phyloP scores from a whole-genome alignment of 768 basidiomycete genomes.

The Boletellus sp. region DNA sequence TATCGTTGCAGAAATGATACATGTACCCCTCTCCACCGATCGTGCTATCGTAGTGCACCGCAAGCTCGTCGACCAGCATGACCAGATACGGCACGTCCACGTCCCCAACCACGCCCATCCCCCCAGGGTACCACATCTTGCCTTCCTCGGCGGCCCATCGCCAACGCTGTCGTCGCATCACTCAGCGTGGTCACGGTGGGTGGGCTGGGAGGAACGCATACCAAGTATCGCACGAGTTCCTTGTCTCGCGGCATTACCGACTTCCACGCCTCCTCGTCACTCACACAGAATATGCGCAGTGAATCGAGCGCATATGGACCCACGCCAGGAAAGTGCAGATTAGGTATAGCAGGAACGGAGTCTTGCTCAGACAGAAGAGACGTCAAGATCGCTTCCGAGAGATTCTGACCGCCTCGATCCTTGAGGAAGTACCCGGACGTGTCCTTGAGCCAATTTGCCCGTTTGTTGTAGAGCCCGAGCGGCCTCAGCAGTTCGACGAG shows the following conservation, averaged over 20 bases:
- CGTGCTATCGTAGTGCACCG: conserved; percentile 20
- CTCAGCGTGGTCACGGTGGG: background rate
- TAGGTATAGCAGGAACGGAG: conserved; percentile 37
- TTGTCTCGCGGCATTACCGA: conserved; percentile 63
- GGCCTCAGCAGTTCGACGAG: conserved; percentile 45
- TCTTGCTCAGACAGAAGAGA: background rate
- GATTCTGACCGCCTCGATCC: conserved; percentile 33
- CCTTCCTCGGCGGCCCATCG: conserved; percentile 62
- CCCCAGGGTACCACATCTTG: conserved; percentile 46
- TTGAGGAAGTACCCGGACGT: conserved; percentile 51
- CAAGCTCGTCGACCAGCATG: conserved; percentile 40
- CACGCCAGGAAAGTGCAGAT: conserved; percentile 60
- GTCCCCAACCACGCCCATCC: conserved; percentile 37
- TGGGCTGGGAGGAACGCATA: conserved; percentile 31
- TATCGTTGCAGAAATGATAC: conserved; percentile 24
- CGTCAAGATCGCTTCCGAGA: background rate
- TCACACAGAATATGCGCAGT: conserved; percentile 63
- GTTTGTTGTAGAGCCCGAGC: conserved; percentile 58
- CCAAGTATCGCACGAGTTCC: conserved; percentile 64
- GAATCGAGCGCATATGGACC: conserved; percentile 75
- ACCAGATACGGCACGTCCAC: conserved; percentile 38
- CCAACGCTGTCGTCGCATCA: conserved; percentile 50
- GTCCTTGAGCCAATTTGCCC: conserved; percentile 51
- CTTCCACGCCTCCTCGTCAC: conserved; percentile 50
- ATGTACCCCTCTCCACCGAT: conserved; percentile 26